Evolutionary conservation across 78 protist genomes (phyloP).

Genomic region (Mastigamoeba balamuthi): DNA sequence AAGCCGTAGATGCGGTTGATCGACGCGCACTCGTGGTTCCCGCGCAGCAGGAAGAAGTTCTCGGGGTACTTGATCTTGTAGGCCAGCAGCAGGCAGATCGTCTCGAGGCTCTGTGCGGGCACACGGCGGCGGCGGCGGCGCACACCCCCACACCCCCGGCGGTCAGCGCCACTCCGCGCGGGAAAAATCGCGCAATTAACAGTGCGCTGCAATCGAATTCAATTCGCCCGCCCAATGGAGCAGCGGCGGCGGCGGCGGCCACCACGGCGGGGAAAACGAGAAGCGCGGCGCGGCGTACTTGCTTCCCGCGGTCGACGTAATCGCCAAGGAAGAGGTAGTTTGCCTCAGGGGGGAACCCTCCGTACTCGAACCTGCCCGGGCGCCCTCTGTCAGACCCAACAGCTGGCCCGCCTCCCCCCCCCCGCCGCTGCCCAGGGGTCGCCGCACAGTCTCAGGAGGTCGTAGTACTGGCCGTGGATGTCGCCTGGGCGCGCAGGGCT

Average conservation of each 20-base stretch:
- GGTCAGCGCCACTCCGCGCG: too few species aligned
- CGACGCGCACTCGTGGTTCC: constrained; percentile 99
- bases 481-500: constrained; percentile 56
- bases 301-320: constrained; percentile 98
- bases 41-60: constrained; percentile 97
- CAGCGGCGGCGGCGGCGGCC: too few species aligned
- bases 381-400: too few species aligned
- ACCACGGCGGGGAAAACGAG: too few species aligned
- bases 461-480: constrained; percentile 97
- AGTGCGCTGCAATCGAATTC: too few species aligned
- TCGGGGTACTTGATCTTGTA: constrained; percentile 99
- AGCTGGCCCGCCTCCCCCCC: too few species aligned
- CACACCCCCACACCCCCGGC: too few species aligned
- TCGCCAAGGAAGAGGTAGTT: constrained; percentile 98
- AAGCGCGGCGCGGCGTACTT: too few species aligned
- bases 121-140: too few species aligned
- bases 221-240: too few species aligned
- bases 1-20: constrained; percentile 99
- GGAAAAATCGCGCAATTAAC: too few species aligned
- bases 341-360: constrained; percentile 99
- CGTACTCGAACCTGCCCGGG: constrained; percentile 80
- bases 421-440: neutral
- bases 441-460: constrained; percentile 79
- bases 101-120: constrained; percentile 88
- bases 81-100: constrained; percentile 96